These are phyloP conservation scores for Aspergillus ellipticus DNA, from an alignment of 495 filamentous ascomycete species.

Conservation along the genomic window DNA sequence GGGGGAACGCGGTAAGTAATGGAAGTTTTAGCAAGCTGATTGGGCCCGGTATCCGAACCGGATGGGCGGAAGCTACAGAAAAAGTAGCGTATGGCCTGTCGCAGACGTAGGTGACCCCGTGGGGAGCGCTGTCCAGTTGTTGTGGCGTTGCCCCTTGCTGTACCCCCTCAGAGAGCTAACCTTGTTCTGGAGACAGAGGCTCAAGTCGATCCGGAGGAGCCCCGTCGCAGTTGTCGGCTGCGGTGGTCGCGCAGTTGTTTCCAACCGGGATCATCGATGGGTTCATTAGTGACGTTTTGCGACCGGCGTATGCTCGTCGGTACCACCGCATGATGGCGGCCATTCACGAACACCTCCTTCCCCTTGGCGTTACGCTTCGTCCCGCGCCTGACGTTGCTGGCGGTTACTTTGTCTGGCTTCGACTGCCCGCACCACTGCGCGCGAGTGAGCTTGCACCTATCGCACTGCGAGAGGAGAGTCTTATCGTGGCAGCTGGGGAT, in stretches of 20 bases:
- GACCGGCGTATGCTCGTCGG: conserved; percentile 53
- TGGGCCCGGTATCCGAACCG: conserved; percentile 73
- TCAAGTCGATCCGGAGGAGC: conserved; percentile 70
- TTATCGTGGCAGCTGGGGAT: conserved; percentile 60
- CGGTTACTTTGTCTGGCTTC: conserved; percentile 81
- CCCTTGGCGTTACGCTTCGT: conserved; percentile 53
- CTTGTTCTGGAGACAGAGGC: conserved; percentile 43
- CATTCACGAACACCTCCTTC: conserved; percentile 52
- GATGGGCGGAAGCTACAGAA: conserved; percentile 73
- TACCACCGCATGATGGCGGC: conserved; percentile 51
- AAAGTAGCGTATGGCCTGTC: conserved; percentile 65
- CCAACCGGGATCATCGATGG: conserved; percentile 44
- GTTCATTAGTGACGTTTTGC: conserved; percentile 47
- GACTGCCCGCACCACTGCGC: conserved; percentile 49
- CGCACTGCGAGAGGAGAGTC: conserved; percentile 42
- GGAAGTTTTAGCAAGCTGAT: conserved; percentile 81
- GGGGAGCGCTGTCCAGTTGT: neutral
- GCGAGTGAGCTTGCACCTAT: conserved; percentile 51
- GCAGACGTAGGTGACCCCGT: conserved; percentile 50
- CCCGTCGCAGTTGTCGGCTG: conserved; percentile 66
- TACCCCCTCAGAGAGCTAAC: conserved; percentile 1
- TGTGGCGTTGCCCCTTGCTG: neutral
- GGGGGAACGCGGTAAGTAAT: conserved; percentile 76
- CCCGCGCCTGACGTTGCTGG: conserved; percentile 42
- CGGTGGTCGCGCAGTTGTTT: conserved; percentile 60